phyloP scores from a whole-genome alignment of 805 yeast species.

The Lachancea mirantina region DNA sequence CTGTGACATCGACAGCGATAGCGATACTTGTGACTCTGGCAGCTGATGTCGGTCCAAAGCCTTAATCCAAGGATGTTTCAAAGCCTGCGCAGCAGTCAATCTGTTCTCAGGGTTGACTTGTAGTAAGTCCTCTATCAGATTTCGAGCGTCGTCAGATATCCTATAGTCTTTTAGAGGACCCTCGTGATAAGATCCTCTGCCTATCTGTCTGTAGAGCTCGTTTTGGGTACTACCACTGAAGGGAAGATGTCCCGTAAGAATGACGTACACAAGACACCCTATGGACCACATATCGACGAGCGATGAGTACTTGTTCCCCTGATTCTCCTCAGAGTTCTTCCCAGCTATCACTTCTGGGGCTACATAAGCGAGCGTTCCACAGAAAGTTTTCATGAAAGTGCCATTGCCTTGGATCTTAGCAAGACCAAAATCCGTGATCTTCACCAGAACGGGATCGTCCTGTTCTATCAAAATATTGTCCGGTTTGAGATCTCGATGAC shows the following conservation, averaged over 20 bases:
- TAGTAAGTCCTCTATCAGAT: slow-evolving; percentile 62
- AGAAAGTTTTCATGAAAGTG: slow-evolving; percentile 87
- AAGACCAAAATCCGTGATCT: slow-evolving; percentile 92
- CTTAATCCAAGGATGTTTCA: slow-evolving; percentile 75
- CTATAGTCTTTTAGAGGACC: slow-evolving; percentile 61
- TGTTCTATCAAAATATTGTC: slow-evolving; percentile 87
- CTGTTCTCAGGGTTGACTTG: slow-evolving; percentile 71
- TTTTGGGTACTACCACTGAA: slow-evolving; percentile 91
- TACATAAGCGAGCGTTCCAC: slow-evolving; percentile 94
- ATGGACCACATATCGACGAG: slow-evolving; percentile 97
- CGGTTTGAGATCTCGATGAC: slow-evolving; percentile 96
- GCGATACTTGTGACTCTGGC: slow-evolving; percentile 39
- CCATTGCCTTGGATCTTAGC: slow-evolving; percentile 85
- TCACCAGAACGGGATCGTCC: slow-evolving; percentile 86
- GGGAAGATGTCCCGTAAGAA: slow-evolving; percentile 88
- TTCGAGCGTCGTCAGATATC: slow-evolving; percentile 61
- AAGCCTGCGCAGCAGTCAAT: slow-evolving; percentile 67
- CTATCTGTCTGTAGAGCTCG: slow-evolving; percentile 68
- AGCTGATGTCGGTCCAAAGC: slow-evolving; percentile 10
- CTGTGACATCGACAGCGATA: slow-evolving; percentile 67
- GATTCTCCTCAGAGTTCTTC: slow-evolving; percentile 20
- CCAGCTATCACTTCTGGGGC: slow-evolving; percentile 84
- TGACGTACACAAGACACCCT: slow-evolving; percentile 89
- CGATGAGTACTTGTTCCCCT: slow-evolving; percentile 52
- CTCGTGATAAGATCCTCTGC: slow-evolving; percentile 71